Conservation (phyloP, 768 basidiomycete genomes). For the Polyporus arcularius region DNA sequence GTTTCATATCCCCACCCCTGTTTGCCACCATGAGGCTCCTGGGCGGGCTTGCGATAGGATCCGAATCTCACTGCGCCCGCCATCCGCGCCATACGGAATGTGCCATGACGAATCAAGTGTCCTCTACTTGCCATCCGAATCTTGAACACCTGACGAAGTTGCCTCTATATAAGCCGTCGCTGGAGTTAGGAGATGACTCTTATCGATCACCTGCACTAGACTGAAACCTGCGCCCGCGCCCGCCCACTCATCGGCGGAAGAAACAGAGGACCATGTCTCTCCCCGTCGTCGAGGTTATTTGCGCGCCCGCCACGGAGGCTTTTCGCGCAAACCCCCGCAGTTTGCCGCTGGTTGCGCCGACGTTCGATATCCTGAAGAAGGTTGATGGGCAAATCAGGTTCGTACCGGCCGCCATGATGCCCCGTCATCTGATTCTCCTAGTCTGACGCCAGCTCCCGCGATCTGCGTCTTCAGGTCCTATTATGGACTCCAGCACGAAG, state of each 20-base stretch:
- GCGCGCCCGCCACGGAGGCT: constrained; percentile 8
- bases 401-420: neutral
- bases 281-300: constrained; percentile 11
- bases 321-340: constrained; percentile 10
- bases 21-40: too few species aligned
- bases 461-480: constrained; percentile 4
- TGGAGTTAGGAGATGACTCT: neutral
- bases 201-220: neutral
- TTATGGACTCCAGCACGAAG: constrained; percentile 20
- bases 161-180: neutral
- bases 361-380: constrained; percentile 8
- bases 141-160: neutral
- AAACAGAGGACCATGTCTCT: neutral
- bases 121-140: neutral
- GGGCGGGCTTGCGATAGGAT: neutral
- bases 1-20: too few species aligned
- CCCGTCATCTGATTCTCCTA: neutral
- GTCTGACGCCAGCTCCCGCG: neutral
- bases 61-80: neutral
- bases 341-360: constrained; percentile 3
- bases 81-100: neutral
- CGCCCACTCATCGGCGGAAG: neutral
- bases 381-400: constrained; percentile 7
- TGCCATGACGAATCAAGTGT: neutral
- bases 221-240: neutral